Conservation (phyloP, 176 grass and related monocot species). For the Pontederia crassipes region DNA sequence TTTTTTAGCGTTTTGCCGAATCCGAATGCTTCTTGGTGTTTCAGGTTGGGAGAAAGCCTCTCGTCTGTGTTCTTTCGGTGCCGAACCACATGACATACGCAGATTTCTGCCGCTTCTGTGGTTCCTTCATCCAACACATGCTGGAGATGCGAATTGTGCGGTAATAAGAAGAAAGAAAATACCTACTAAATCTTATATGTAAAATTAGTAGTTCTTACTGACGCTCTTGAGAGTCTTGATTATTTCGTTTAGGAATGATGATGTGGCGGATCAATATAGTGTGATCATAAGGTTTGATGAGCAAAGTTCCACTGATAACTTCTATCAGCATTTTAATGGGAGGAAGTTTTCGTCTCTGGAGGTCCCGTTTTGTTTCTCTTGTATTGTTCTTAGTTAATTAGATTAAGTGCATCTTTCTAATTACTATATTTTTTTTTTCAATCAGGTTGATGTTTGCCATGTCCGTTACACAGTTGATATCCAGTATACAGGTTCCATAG, state of each 20-base stretch:
- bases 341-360: slow-evolving; percentile 78
- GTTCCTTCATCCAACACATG: slow-evolving; percentile 56
- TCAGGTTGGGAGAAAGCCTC: slow-evolving; percentile 69
- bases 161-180: slow-evolving; percentile 14
- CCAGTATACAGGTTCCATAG: slow-evolving; percentile 73
- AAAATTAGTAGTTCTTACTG: too few relatives aligned
- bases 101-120: slow-evolving; percentile 81
- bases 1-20: background rate
- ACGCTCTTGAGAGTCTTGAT: background rate
- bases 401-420: background rate
- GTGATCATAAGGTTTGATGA: slow-evolving; percentile 75
- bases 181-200: too few relatives aligned
- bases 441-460: slow-evolving; percentile 47
- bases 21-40: background rate
- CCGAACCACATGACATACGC: slow-evolving; percentile 94
- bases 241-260: slow-evolving; percentile 43
- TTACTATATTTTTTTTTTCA: background rate
- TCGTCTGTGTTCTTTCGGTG: slow-evolving; percentile 65
- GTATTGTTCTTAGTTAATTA: background rate
- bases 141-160: slow-evolving; percentile 94
- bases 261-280: slow-evolving; percentile 65
- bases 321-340: slow-evolving; percentile 67
- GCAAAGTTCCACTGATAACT: slow-evolving; percentile 62
- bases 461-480: slow-evolving; percentile 67
- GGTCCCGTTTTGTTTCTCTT: slow-evolving; percentile 24